Evolutionary conservation across 192 early-diverging fungal genomes (phyloP).

Genomic region (Podila epigama): DNA sequence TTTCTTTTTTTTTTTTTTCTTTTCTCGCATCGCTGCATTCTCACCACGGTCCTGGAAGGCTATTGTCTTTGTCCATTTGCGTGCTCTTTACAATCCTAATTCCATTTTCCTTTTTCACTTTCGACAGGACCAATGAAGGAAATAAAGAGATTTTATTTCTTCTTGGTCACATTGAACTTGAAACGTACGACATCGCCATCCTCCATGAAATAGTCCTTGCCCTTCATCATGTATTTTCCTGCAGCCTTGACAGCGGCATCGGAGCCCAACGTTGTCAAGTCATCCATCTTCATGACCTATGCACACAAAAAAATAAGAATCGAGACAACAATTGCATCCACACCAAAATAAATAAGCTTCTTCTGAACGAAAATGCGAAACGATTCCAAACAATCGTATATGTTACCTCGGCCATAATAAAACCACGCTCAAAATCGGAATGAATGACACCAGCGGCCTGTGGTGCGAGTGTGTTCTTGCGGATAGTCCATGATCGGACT

Average conservation of each 20-base stretch:
- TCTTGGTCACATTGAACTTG: constrained; percentile 57
- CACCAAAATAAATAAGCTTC: constrained; percentile 2
- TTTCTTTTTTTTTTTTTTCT: no score
- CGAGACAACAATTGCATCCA: background rate
- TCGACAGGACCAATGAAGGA: background rate
- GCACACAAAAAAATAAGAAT: background rate
- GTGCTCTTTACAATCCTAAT: no score
- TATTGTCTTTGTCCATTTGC: no score
- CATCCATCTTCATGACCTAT: constrained; percentile 60
- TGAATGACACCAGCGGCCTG: constrained; percentile 71
- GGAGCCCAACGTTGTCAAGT: constrained; percentile 64
- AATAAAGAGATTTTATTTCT: constrained; percentile 27
- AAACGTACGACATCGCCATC: constrained; percentile 67
- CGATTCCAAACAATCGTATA: background rate
- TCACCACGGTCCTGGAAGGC: no score
- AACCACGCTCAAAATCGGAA: constrained; percentile 80
- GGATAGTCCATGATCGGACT: constrained; percentile 79
- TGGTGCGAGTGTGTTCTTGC: constrained; percentile 73
- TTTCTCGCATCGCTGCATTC: no score
- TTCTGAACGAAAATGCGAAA: background rate
- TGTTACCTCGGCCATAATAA: constrained; percentile 76
- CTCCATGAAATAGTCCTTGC: constrained; percentile 76
- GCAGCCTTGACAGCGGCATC: constrained; percentile 77
- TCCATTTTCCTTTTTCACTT: no score
- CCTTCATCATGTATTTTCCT: constrained; percentile 76